phyloP scores from a whole-genome alignment of 495 filamentous ascomycete genomes.

The Chlorociboria aeruginascens region DNA sequence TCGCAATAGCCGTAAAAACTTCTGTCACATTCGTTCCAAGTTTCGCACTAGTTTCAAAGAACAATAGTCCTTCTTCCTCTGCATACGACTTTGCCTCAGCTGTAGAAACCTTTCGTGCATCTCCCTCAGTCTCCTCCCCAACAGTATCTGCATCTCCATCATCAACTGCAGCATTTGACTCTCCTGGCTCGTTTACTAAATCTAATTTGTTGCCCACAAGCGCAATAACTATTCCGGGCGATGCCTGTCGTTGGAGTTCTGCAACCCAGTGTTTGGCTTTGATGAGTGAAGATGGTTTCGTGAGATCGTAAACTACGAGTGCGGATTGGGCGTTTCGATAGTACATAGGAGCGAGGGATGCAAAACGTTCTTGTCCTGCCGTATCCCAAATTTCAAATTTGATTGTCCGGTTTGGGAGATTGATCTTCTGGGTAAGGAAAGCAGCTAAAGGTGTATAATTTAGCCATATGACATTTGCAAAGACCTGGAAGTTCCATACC shows the following conservation, averaged over 20 bases:
- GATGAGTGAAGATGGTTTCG: slow-evolving; percentile 85
- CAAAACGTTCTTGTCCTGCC: slow-evolving; percentile 95
- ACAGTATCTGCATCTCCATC: slow-evolving; percentile 29
- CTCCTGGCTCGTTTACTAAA: slow-evolving; percentile 52
- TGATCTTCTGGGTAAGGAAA: slow-evolving; percentile 97
- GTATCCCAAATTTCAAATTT: slow-evolving; percentile 99
- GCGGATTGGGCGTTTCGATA: slow-evolving; percentile 98
- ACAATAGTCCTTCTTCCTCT: slow-evolving; percentile 83
- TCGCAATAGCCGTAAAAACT: slow-evolving; percentile 97
- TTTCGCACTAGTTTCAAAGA: slow-evolving; percentile 98
- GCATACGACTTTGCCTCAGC: slow-evolving; percentile 88
- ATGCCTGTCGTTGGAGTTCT: slow-evolving; percentile 94
- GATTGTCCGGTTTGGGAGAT: slow-evolving; percentile 88
- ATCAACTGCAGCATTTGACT: slow-evolving; percentile 22
- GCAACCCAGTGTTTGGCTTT: slow-evolving; percentile 99
- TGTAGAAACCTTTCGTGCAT: slow-evolving; percentile 76
- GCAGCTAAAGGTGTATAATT: slow-evolving; percentile 48
- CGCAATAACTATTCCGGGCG: slow-evolving; percentile 93
- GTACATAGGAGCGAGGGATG: slow-evolving; percentile 96
- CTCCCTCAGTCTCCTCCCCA: slow-evolving; percentile 48
- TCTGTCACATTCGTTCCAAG: slow-evolving; percentile 85
- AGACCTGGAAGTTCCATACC: slow-evolving; percentile 42
- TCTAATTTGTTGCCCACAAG: slow-evolving; percentile 97
- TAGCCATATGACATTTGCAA: not conserved
- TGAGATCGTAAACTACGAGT: slow-evolving; percentile 98